phyloP scores from a whole-genome alignment of 1,284 basidiomycete species.

The Caloboletus inedulis region DNA sequence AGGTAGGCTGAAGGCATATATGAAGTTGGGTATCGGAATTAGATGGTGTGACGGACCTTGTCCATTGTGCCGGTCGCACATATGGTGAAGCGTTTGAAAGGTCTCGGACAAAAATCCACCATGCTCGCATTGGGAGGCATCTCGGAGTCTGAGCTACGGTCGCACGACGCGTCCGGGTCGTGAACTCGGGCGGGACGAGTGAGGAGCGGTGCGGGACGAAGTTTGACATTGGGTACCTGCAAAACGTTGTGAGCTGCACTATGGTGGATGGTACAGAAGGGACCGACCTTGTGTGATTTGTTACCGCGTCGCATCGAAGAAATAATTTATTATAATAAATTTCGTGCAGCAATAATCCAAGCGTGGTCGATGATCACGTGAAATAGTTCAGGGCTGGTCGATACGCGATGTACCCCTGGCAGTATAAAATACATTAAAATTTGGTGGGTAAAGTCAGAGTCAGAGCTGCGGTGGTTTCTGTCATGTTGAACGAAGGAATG shows the following conservation, averaged over 20 bases:
- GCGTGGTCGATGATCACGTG: no score
- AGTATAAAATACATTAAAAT: neutral
- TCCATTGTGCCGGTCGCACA: constrained; percentile 73
- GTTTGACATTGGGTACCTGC: constrained; percentile 74
- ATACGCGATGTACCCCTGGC: constrained; percentile 12
- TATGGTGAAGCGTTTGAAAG: constrained; percentile 60
- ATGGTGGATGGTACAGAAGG: neutral
- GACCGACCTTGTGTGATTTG: constrained; percentile 46
- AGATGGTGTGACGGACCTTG: constrained; percentile 44
- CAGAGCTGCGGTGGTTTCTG: no score
- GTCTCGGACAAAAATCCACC: constrained; percentile 57
- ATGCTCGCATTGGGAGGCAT: constrained; percentile 36
- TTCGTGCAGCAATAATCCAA: no score
- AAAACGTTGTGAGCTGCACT: neutral
- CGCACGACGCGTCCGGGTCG: constrained; percentile 17
- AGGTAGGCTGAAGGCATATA: constrained; percentile 42
- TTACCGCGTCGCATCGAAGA: constrained; percentile 34
- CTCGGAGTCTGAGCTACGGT: constrained; percentile 30
- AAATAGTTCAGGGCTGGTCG: constrained; percentile 28
- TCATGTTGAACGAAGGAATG: no score
- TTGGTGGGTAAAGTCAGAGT: no score
- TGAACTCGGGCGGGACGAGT: constrained; percentile 2
- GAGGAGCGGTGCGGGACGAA: constrained; percentile 55
- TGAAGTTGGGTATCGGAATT: neutral
- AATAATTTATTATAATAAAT: neutral